Evolutionary conservation across 1,284 basidiomycete species (phyloP).

Genomic region (Apiotrichum porosum): DNA sequence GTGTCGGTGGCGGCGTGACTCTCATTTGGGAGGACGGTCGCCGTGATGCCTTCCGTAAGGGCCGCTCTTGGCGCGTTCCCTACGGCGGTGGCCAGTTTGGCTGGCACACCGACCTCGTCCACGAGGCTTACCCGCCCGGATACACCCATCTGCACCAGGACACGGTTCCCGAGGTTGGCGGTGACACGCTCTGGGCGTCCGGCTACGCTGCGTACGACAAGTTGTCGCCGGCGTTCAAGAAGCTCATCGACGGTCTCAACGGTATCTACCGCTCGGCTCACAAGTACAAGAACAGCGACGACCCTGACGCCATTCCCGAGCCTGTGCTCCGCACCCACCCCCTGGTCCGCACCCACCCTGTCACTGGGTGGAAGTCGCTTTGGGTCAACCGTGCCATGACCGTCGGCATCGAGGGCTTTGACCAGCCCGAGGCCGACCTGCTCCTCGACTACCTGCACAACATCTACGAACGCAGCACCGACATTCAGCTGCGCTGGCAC

Average conservation of each 20-base stretch:
- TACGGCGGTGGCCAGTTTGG: conserved; percentile 51
- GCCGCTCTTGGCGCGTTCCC: conserved; percentile 10
- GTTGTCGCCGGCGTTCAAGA: conserved; percentile 25
- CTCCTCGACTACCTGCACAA: conserved; percentile 35
- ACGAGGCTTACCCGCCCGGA: conserved; percentile 64
- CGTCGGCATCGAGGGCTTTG: conserved; percentile 27
- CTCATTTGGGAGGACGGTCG: conserved; percentile 22
- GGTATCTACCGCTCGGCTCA: conserved; percentile 34
- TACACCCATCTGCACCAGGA: conserved; percentile 54
- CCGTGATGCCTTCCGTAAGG: not conserved
- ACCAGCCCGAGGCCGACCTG: conserved; percentile 24
- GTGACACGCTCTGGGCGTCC: conserved; percentile 42
- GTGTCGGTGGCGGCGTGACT: conserved; percentile 11
- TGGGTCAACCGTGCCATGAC: conserved; percentile 54
- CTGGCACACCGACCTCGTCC: conserved; percentile 65
- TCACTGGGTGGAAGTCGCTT: conserved; percentile 24
- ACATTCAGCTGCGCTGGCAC: conserved; percentile 42
- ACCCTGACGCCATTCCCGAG: conserved; percentile 54
- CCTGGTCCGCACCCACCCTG: conserved; percentile 26
- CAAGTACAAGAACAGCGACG: conserved; percentile 22
- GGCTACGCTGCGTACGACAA: conserved; percentile 51
- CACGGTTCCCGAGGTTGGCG: conserved; percentile 49
- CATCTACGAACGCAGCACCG: conserved; percentile 38
- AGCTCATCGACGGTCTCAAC: conserved; percentile 24
- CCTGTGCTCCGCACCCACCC: conserved; percentile 50